Conservation (phyloP, 2,329 filamentous ascomycete species). For the Verticillium isaacii region DNA sequence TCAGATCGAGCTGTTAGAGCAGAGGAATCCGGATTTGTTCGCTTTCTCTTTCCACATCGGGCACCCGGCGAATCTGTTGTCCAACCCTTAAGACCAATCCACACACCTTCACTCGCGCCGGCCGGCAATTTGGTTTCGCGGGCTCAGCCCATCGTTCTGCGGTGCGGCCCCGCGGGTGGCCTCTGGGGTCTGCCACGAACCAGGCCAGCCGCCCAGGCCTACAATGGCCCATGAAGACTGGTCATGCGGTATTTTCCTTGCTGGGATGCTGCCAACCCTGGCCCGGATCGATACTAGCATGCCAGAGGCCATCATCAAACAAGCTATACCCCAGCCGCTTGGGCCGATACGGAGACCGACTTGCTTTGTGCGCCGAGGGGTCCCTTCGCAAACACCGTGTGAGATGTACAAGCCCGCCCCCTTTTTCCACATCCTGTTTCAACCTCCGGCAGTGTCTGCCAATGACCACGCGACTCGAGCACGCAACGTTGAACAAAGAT, state of each 20-base stretch:
- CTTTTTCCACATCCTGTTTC: slow-evolving; percentile 10
- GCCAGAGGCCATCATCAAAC: neutral
- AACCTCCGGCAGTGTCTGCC: slow-evolving; percentile 4
- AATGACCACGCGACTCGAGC: slow-evolving; percentile 5
- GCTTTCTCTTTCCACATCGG: slow-evolving; percentile 10
- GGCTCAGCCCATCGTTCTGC: slow-evolving; percentile 9
- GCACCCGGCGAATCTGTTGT: neutral
- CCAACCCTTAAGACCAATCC: neutral
- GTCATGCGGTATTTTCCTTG: slow-evolving; percentile 16
- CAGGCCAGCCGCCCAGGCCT: slow-evolving; percentile 12
- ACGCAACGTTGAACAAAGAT: slow-evolving; percentile 15
- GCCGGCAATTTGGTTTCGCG: neutral
- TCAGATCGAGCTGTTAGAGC: slow-evolving; percentile 20
- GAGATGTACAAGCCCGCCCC: slow-evolving; percentile 4
- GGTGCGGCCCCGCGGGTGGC: neutral
- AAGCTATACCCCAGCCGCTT: neutral
- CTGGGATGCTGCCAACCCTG: slow-evolving; percentile 6
- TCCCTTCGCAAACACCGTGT: slow-evolving; percentile 11
- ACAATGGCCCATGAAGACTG: neutral
- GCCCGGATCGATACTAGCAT: neutral
- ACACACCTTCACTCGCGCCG: neutral
- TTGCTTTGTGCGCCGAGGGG: neutral
- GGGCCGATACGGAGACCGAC: neutral
- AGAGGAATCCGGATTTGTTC: slow-evolving; percentile 12
- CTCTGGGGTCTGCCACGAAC: slow-evolving; percentile 22